Conservation (phyloP, 371 early-diverging fungal species). For the Gilbertella persicaria region DNA sequence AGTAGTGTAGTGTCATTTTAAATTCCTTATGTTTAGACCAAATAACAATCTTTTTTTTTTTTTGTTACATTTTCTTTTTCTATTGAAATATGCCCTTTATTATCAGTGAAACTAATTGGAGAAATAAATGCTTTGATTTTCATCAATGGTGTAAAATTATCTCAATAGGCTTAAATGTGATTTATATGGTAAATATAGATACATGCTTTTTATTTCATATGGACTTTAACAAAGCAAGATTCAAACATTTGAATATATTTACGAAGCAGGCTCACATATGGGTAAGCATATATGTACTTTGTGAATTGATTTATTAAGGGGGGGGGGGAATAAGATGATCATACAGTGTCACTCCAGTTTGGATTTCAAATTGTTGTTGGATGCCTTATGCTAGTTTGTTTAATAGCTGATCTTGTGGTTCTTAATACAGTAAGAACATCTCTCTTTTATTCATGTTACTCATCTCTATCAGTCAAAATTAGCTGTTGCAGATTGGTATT, state of each 20-base stretch:
- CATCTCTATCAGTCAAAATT: constrained; percentile 11
- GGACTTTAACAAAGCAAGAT: neutral
- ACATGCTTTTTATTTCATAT: neutral
- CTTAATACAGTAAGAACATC: constrained; percentile 23
- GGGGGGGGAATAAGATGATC: neutral
- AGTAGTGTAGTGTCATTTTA: no score
- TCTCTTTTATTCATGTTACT: neutral
- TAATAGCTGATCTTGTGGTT: constrained; percentile 19
- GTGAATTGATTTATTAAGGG: neutral
- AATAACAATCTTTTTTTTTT: neutral
- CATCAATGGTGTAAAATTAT: constrained; percentile 19
- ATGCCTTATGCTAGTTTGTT: constrained; percentile 21
- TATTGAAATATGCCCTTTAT: neutral
- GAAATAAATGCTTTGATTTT: constrained; percentile 5
- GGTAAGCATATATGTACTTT: neutral
- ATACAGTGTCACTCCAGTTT: constrained; percentile 5
- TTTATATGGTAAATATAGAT: constrained; percentile 19
- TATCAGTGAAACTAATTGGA: neutral
- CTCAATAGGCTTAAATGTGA: constrained; percentile 14
- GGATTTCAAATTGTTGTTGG: constrained; percentile 17
- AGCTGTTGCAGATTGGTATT: constrained; percentile 25
- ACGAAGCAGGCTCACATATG: constrained; percentile 14
- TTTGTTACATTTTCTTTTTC: neutral
- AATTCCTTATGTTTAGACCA: neutral
- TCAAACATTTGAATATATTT: constrained; percentile 10